Base-by-base conservation (phyloP, 2,329 filamentous ascomycete genomes). In the Pleomassaria siparia region DNA sequence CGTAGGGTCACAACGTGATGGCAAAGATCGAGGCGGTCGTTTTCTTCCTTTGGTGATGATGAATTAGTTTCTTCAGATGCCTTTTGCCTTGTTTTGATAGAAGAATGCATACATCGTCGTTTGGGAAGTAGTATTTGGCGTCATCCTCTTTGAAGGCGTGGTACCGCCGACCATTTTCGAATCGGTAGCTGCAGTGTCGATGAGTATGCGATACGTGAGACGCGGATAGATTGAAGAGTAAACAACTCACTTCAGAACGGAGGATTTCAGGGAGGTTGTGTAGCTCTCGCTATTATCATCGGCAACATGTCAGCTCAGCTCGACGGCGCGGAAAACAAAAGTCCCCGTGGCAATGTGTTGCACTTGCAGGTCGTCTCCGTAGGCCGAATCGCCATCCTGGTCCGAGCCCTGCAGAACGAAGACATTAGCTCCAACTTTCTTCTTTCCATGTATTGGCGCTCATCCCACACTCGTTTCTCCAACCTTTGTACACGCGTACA, bases 21-120 rank as follows among this genome's bases (percentile, higher is more conserved):
- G 49, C 50, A 62, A 44, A 55, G 60, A 49, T 53, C 63, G 2
- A 65, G 51, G 16, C 62, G 51, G 46, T 65, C 60, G 30, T 51
- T 58, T 43, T 64, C 62, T 35, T 54, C 50, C 54, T 63, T 28
- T 18, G 33, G 6, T 16, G 16, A 20, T 37, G 20, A 22, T 21
- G 22, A 28, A 28, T 12, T 7, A 12, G 8, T 7, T 8, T 28
- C 25, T 28, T 28, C 8, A 28, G 7, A 12, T 11, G 15, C 15
- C n/a, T 15, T 3, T 40, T 13, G 29, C 18, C 7, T 12, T 15
- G 18, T 9, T 18, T 24, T 9, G 32, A 21, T 8, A 25, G 21
- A 2, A 40, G 30, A 20, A 40, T 15, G 15, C 50, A 16, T 47
- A 59, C 57, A 43, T 62, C 61, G 44, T 64, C 61, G 45, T 61